Evolutionary conservation across 208 protist genomes (phyloP), one percentile per base, ranked within the genome.

Genomic region (Zelonia costaricensis): DNA sequence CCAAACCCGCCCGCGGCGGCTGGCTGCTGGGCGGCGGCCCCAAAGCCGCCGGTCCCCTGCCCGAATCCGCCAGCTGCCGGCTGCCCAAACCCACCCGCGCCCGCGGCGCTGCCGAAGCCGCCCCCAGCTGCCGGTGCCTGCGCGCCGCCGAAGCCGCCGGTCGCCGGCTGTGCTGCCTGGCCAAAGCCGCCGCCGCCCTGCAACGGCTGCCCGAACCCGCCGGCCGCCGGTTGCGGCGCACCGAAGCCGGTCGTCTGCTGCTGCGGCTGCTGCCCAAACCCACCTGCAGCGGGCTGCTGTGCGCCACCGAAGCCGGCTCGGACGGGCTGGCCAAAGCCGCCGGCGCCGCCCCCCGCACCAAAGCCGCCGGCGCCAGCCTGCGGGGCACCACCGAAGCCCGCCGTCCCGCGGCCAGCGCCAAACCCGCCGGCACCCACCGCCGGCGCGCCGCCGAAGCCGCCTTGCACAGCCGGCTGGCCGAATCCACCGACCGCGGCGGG

Each of bases 21-120:
- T 15, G 9, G 36, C 36, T n/a, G n/a, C n/a, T n/a, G n/a, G n/a
- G n/a, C n/a, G n/a, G 36, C 36, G 15, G 36, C 36, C 10, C 36
- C 36, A 42, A 46, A 46, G n/a, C 42, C 42, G 20, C 54, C 28
- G 28, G 40, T 58, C 27, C 30, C 38, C 3, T 33, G 28, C 31
- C 69, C 62, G 58, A 80, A 84, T 23, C 64, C 69, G 15, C 64
- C 65, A 8, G 51, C 23, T 2, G 61, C 46, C 18, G 69, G 25
- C 38, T 73, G 66, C 9, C 74, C 79, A 70, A 85, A 85, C 3
- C 74, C 74, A 35, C 58, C 62, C 38, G 42, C 31, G 5, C 52
- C 36, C 6, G 33, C 20, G 52, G 36, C 13, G 22, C 43, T 30
- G 23, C 52, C 52, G 51, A 56, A 56, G 9, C 33, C 35, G 38